Evolutionary conservation across 164 flowering plant genomes (phyloP).

Genomic region (Warburgia ugandensis): DNA sequence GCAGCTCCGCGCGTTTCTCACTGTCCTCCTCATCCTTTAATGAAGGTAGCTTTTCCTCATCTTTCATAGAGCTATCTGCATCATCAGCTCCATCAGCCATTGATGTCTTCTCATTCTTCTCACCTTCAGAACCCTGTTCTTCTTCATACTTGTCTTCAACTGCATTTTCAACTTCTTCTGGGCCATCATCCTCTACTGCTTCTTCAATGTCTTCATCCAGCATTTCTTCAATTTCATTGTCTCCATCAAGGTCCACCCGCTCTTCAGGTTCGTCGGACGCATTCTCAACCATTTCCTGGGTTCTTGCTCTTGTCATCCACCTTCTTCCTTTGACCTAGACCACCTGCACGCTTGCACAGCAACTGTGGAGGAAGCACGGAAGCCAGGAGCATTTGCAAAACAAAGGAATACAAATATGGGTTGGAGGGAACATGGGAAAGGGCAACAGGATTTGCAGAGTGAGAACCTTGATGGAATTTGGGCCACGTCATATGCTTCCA

Average conservation of each 20-base stretch:
- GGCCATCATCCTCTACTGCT: constrained; percentile 53
- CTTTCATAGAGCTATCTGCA: constrained; percentile 25
- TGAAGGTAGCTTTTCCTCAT: constrained; percentile 34
- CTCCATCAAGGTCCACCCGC: constrained; percentile 83
- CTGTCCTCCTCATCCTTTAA: constrained; percentile 33
- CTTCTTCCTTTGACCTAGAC: constrained; percentile 9
- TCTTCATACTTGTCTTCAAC: constrained; percentile 26
- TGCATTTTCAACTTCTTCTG: constrained; percentile 34
- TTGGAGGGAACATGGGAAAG: constrained; percentile 16
- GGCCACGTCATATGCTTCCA: constrained; percentile 18
- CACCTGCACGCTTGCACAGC: constrained; percentile 32
- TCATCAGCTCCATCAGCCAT: constrained; percentile 29
- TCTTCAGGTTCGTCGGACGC: constrained; percentile 59
- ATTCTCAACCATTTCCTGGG: constrained; percentile 49
- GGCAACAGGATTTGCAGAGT: constrained; percentile 23
- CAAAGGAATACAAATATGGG: constrained; percentile 20
- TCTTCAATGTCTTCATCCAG: constrained; percentile 77
- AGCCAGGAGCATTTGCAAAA: constrained; percentile 26
- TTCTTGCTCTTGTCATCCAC: constrained; percentile 11
- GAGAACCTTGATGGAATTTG: constrained; percentile 17
- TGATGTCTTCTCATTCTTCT: constrained; percentile 23
- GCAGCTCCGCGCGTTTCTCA: constrained; percentile 70
- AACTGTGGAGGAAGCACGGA: constrained; percentile 31
- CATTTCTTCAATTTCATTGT: constrained; percentile 66
- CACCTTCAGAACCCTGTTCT: constrained; percentile 28